Conservation (phyloP, 768 basidiomycete genomes). For the Rhizopogon rudus region DNA sequence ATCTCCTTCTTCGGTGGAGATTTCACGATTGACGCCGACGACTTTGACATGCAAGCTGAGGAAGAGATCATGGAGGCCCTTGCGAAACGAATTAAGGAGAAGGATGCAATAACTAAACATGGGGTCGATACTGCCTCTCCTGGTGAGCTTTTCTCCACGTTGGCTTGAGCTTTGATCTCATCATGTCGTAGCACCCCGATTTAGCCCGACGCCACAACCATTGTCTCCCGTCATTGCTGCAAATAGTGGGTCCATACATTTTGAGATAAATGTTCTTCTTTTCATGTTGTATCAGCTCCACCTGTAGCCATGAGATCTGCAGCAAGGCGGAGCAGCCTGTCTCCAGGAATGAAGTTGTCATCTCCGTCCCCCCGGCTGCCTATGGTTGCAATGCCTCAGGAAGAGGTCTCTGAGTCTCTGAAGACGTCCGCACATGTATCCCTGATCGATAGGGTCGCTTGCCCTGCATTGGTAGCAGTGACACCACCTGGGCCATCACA, state of each 20-base stretch:
- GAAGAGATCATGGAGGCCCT: constrained; percentile 18
- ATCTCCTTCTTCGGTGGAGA: constrained; percentile 30
- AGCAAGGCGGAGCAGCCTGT: background rate
- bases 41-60: constrained; percentile 20
- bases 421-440: background rate
- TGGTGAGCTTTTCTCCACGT: background rate
- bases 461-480: background rate
- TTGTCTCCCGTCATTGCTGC: background rate
- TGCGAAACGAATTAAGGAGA: constrained; percentile 8
- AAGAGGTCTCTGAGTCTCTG: background rate
- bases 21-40: constrained; percentile 19
- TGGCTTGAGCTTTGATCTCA: background rate
- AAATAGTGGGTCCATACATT: background rate
- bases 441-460: background rate
- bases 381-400: background rate
- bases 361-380: background rate
- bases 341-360: background rate
- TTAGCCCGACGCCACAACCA: background rate
- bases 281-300: background rate
- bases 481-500: constrained; percentile 1
- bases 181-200: background rate
- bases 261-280: background rate
- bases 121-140: background rate
- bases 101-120: background rate
- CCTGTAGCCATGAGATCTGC: background rate